phyloP scores from a whole-genome alignment of 129 eudicot species.

The Chrysanthemum seticuspe region DNA sequence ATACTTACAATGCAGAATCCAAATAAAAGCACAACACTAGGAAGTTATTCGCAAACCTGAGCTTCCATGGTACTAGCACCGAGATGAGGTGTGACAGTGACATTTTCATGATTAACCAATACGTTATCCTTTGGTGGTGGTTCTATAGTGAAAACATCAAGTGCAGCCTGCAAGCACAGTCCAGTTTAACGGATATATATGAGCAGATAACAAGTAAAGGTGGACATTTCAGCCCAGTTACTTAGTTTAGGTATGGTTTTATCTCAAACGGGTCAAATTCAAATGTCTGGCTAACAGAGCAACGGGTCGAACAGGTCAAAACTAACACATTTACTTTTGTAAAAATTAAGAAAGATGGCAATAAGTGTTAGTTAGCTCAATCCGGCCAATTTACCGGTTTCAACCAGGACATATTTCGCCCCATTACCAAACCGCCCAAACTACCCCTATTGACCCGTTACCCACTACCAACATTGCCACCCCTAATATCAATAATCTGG shows the following conservation, averaged over 20 bases:
- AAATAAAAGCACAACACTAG: not conserved
- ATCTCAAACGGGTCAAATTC: no score
- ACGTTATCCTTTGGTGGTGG: slow-evolving; percentile 86
- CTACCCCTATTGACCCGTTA: no score
- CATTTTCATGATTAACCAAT: slow-evolving; percentile 71
- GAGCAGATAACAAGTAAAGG: not conserved
- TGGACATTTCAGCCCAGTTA: not conserved
- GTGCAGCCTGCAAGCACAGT: slow-evolving; percentile 68
- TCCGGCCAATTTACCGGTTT: no score
- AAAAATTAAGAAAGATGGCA: no score
- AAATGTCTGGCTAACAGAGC: no score
- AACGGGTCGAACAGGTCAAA: no score
- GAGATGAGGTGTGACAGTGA: slow-evolving; percentile 89
- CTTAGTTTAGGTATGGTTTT: not conserved
- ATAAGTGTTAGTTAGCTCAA: no score
- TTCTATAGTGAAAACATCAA: slow-evolving; percentile 87
- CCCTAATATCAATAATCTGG: not conserved
- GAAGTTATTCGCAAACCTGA: slow-evolving; percentile 52
- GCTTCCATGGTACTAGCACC: slow-evolving; percentile 98
- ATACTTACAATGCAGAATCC: not conserved
- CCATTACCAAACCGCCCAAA: no score
- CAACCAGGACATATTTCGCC: no score
- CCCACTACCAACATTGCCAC: no score
- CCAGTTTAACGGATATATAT: not conserved
- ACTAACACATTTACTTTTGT: no score